Evolutionary conservation across 23 red algal species (phyloP).

Genomic region (Agarophyton chilense): DNA sequence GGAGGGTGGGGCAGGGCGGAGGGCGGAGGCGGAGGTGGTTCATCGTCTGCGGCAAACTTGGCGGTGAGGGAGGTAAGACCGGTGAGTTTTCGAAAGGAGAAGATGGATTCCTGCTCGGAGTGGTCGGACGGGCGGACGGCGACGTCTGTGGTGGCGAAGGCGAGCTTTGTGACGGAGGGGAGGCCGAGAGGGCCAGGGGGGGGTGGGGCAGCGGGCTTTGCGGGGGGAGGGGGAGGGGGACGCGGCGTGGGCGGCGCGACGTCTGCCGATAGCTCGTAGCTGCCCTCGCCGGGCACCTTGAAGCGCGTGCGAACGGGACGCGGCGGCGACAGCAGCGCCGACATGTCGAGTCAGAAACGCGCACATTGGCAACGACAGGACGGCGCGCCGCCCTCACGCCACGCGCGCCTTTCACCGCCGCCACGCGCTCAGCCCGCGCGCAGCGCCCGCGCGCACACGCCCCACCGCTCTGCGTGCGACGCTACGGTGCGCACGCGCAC

Average conservation of each 20-base stretch:
- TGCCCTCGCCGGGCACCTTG: conserved; percentile 79
- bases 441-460: not conserved
- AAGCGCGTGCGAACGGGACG: conserved; percentile 73
- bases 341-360: conserved; percentile 32
- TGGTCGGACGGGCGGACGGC: conserved; percentile 38
- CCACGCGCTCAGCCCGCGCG: conserved; percentile 24
- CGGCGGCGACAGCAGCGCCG: conserved; percentile 74
- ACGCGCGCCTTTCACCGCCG: conserved; percentile 14
- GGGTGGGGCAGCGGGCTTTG: conserved; percentile 14
- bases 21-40: conserved; percentile 13
- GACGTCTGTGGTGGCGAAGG: conserved; percentile 55
- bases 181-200: conserved; percentile 47
- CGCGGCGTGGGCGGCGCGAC: conserved; percentile 38
- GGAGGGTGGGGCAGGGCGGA: not conserved
- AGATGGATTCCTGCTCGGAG: conserved; percentile 26
- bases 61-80: conserved; percentile 39
- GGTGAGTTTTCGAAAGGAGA: conserved; percentile 64
- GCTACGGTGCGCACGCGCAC: no score
- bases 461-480: no score
- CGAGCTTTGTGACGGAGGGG: conserved; percentile 63
- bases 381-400: not conserved
- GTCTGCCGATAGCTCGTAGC: conserved; percentile 69
- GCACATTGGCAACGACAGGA: not conserved
- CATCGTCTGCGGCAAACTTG: conserved; percentile 26
- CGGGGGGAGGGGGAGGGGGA: conserved; percentile 25